Percentiles rank a stretch among this genome's conserved stretches.
phyloP scores from a whole-genome alignment of 768 basidiomycete genomes.

The Boletellus emodensis region DNA sequence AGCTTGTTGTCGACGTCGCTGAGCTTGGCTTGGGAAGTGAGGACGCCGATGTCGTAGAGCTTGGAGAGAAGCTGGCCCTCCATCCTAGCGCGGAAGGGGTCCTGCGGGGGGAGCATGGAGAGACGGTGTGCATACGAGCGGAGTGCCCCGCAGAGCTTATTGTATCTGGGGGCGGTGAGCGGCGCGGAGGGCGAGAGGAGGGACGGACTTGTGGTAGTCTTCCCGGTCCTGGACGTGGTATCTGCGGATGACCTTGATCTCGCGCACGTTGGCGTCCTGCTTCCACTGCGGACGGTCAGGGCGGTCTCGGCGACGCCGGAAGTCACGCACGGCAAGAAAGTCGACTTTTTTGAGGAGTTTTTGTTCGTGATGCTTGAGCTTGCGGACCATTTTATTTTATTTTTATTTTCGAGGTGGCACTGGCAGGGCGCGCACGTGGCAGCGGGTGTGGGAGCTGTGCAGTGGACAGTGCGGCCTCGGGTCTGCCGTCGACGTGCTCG shows the following conservation, averaged over 20 bases:
- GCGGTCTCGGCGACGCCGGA: constrained; percentile 16
- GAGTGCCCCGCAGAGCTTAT: constrained; percentile 88
- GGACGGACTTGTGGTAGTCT: constrained; percentile 80
- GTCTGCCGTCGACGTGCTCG: constrained; percentile 31
- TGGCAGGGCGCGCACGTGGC: constrained; percentile 26
- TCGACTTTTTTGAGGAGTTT: constrained; percentile 95
- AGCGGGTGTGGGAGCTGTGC: constrained; percentile 24
- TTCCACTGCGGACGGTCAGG: constrained; percentile 70
- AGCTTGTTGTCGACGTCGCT: constrained; percentile 93
- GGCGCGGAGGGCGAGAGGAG: background rate
- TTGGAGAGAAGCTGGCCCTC: constrained; percentile 87
- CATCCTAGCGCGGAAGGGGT: constrained; percentile 82
- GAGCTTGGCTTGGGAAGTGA: constrained; percentile 82
- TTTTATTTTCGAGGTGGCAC: no score
- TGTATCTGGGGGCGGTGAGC: constrained; percentile 56
- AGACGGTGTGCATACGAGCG: constrained; percentile 83
- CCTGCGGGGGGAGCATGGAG: constrained; percentile 81
- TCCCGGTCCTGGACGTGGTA: constrained; percentile 95
- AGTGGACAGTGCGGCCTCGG: constrained; percentile 15
- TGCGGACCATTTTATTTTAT: constrained; percentile 63
- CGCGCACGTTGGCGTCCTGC: constrained; percentile 85
- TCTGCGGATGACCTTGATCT: constrained; percentile 89
- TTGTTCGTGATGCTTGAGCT: constrained; percentile 95
- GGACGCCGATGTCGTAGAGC: constrained; percentile 94
- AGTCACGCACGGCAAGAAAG: constrained; percentile 75